Percentiles rank a stretch among this genome's conserved stretches.
These are phyloP conservation scores for Zalerion maritima DNA, from an alignment of 495 filamentous ascomycete genomes.

Conservation along the genomic window DNA sequence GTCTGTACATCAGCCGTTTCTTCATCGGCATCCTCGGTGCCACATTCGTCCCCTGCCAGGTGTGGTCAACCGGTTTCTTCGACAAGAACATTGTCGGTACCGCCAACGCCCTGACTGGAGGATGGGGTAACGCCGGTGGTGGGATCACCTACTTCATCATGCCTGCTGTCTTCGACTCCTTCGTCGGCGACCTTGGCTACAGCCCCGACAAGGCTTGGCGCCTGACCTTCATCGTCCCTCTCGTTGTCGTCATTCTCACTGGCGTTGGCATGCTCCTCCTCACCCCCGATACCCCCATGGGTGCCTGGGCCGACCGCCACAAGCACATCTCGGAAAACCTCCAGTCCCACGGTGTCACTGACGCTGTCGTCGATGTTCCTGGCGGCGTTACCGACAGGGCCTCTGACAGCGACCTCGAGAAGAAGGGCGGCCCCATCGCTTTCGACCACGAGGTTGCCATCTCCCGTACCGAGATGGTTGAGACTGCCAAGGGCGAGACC, in stretches of 20 bases:
- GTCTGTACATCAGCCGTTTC: constrained; percentile 69
- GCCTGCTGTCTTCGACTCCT: constrained; percentile 77
- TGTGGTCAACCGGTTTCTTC: constrained; percentile 91
- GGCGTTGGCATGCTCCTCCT: constrained; percentile 56
- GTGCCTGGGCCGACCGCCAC: constrained; percentile 66
- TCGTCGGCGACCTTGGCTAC: constrained; percentile 46
- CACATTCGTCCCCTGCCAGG: constrained; percentile 86
- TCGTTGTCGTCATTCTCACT: constrained; percentile 52
- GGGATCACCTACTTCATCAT: constrained; percentile 85
- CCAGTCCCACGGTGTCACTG: constrained; percentile 22
- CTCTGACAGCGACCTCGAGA: constrained; percentile 21
- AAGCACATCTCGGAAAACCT: constrained; percentile 31
- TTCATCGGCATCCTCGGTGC: constrained; percentile 90
- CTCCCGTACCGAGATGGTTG: constrained; percentile 40
- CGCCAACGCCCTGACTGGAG: constrained; percentile 75
- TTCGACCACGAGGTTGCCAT: constrained; percentile 37
- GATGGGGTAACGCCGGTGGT: constrained; percentile 81
- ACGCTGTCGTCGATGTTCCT: constrained; percentile 32
- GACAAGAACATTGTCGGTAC: constrained; percentile 92
- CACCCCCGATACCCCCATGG: constrained; percentile 75
- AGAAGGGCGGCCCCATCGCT: constrained; percentile 23
- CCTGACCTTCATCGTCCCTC: constrained; percentile 69
- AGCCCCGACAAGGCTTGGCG: constrained; percentile 62
- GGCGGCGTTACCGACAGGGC: constrained; percentile 43
- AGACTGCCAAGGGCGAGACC: constrained; percentile 45